phyloP scores from a whole-genome alignment of 2,329 filamentous ascomycete species.

The Sphaerulina vaccinii region DNA sequence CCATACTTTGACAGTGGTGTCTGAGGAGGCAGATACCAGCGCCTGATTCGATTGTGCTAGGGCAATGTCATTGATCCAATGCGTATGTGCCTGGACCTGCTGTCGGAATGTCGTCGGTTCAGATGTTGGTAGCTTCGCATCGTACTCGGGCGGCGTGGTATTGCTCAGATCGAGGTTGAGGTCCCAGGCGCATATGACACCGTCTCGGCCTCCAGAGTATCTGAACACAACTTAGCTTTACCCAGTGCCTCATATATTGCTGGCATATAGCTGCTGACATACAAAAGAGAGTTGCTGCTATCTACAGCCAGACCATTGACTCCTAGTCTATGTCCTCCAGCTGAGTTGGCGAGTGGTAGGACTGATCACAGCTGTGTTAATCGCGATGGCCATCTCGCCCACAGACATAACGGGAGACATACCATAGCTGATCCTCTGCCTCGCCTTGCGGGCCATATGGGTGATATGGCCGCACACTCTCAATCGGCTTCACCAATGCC shows the following conservation, averaged over 20 bases:
- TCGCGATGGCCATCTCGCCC: conserved; percentile 9
- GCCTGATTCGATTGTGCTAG: conserved; percentile 75
- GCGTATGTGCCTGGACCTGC: conserved; percentile 79
- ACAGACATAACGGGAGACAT: conserved; percentile 23
- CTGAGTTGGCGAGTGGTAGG: conserved; percentile 69
- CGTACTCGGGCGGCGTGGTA: conserved; percentile 36
- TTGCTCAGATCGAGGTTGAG: conserved; percentile 66
- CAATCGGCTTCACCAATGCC: background rate
- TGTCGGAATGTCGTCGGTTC: conserved; percentile 56
- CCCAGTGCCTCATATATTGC: background rate
- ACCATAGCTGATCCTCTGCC: conserved; percentile 54
- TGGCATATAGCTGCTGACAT: background rate
- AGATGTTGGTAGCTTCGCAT: conserved; percentile 35
- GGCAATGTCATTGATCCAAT: conserved; percentile 93
- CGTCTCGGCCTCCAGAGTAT: conserved; percentile 96
- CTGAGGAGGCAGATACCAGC: conserved; percentile 87
- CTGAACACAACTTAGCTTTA: conserved; percentile 37
- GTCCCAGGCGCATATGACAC: conserved; percentile 94
- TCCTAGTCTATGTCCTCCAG: conserved; percentile 77
- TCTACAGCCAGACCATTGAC: conserved; percentile 94
- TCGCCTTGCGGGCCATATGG: conserved; percentile 52
- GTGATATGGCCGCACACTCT: background rate
- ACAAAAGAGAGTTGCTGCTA: conserved; percentile 72
- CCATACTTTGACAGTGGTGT: conserved; percentile 91
- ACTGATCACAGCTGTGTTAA: conserved; percentile 37